These are phyloP conservation scores for Ceriops zippeliana DNA, from an alignment of 345 rosid species.

Conservation along the genomic window DNA sequence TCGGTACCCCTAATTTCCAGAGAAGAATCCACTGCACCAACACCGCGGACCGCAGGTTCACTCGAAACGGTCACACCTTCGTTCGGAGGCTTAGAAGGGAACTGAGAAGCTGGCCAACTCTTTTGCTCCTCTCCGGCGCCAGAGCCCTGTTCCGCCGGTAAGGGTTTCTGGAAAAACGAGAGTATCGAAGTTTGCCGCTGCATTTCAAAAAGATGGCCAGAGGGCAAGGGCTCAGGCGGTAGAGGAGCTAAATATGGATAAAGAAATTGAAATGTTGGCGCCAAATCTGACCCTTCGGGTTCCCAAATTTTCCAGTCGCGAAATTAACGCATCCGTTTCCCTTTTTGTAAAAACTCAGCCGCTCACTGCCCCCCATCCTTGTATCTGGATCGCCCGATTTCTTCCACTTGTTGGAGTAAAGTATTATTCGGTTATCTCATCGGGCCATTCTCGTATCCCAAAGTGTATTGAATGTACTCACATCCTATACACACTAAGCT, in stretches of 20 bases:
- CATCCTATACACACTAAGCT: no score
- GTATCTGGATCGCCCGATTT: conserved; percentile 2
- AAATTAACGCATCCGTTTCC: neutral
- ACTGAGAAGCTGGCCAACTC: conserved; percentile 20
- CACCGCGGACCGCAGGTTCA: conserved; percentile 10
- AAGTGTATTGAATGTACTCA: no score
- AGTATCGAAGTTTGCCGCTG: conserved; percentile 75
- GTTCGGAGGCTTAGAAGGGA: conserved; percentile 26
- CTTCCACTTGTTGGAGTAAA: neutral
- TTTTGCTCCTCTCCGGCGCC: conserved; percentile 17
- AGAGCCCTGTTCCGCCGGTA: conserved; percentile 37
- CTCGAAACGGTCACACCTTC: conserved; percentile 7
- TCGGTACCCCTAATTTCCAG: conserved; percentile 62
- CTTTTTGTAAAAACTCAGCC: neutral
- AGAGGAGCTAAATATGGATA: neutral
- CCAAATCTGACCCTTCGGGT: neutral
- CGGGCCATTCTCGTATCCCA: no score
- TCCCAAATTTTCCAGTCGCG: conserved; percentile 2
- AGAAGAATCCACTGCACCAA: conserved; percentile 24
- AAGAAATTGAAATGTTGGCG: conserved; percentile 13
- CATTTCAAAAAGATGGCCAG: conserved; percentile 37
- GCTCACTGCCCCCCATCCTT: neutral
- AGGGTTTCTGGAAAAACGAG: conserved; percentile 64
- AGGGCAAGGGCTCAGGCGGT: neutral
- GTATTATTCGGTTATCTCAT: no score